phyloP scores from a whole-genome alignment of 805 yeast genomes.

The Pichia sporocuriosa region DNA sequence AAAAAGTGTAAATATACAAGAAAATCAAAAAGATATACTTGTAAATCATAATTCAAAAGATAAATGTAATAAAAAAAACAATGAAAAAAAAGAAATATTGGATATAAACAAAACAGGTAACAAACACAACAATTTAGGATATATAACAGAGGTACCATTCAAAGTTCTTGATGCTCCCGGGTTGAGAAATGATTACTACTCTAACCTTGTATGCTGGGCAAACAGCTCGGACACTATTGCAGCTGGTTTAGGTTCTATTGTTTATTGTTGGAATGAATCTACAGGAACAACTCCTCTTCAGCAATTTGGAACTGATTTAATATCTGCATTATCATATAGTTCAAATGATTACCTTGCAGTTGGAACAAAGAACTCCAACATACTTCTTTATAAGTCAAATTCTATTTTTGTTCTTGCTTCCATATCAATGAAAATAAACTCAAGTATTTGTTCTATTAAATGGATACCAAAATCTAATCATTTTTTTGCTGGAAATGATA shows the following conservation, averaged over 20 bases:
- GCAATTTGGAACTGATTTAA: constrained; percentile 33
- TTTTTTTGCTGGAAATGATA: constrained; percentile 61
- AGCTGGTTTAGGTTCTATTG: constrained; percentile 57
- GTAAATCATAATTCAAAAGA: not conserved
- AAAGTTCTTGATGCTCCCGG: constrained; percentile 64
- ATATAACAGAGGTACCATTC: constrained; percentile 35
- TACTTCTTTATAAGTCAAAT: constrained; percentile 32
- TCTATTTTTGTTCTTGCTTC: constrained; percentile 19
- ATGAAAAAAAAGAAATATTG: constrained; percentile 13
- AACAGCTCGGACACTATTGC: constrained; percentile 41
- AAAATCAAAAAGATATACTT: too few relatives aligned
- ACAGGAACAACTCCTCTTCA: constrained; percentile 41
- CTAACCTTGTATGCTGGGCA: constrained; percentile 73
- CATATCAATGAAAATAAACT: constrained; percentile 23
- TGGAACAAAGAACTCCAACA: constrained; percentile 52
- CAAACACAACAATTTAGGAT: not conserved
- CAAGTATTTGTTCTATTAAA: constrained; percentile 48
- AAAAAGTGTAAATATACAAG: constrained; percentile 4
- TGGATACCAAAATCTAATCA: constrained; percentile 45
- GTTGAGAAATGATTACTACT: constrained; percentile 68
- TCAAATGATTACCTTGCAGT: constrained; percentile 40
- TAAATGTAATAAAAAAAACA: constrained; percentile 13
- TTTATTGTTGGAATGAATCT: constrained; percentile 56
- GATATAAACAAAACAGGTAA: not conserved
- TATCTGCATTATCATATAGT: constrained; percentile 57